phyloP scores from a whole-genome alignment of 2,329 filamentous ascomycete species.

The Neoarthrinium moseri region DNA sequence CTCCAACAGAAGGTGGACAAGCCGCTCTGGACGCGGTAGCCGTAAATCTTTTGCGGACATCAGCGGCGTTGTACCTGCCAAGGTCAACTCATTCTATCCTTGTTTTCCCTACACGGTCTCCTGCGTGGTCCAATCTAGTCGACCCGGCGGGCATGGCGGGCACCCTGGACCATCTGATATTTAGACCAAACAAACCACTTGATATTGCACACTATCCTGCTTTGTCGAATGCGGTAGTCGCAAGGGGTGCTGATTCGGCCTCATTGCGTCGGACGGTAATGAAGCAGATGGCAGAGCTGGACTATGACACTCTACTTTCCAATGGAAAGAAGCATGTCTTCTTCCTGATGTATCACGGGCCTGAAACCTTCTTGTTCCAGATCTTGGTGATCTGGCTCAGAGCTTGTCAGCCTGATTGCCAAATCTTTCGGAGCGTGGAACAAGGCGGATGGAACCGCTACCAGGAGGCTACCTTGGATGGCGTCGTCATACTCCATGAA shows the following conservation, averaged over 20 bases:
- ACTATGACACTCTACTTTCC: conserved; percentile 5
- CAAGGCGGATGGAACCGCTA: conserved; percentile 24
- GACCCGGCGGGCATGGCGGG: conserved; percentile 10
- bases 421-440: conserved; percentile 24
- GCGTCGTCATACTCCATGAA: conserved; percentile 29
- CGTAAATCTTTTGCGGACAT: conserved; percentile 16
- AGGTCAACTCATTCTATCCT: conserved; percentile 25
- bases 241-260: conserved; percentile 9
- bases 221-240: conserved; percentile 3
- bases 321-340: conserved; percentile 2
- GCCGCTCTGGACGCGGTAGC: conserved; percentile 20
- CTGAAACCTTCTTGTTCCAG: background rate
- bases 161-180: conserved; percentile 23
- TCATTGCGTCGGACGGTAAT: background rate
- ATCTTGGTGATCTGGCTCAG: conserved; percentile 14
- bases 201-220: conserved; percentile 20
- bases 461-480: conserved; percentile 22
- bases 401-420: conserved; percentile 21
- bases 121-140: conserved; percentile 20
- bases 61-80: conserved; percentile 23
- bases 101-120: conserved; percentile 22
- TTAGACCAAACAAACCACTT: conserved; percentile 12
- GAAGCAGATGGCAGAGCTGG: background rate
- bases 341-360: conserved; percentile 2
- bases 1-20: conserved; percentile 12